Evolutionary conservation across 345 rosid genomes (phyloP).

Genomic region (Ceriops zippeliana): DNA sequence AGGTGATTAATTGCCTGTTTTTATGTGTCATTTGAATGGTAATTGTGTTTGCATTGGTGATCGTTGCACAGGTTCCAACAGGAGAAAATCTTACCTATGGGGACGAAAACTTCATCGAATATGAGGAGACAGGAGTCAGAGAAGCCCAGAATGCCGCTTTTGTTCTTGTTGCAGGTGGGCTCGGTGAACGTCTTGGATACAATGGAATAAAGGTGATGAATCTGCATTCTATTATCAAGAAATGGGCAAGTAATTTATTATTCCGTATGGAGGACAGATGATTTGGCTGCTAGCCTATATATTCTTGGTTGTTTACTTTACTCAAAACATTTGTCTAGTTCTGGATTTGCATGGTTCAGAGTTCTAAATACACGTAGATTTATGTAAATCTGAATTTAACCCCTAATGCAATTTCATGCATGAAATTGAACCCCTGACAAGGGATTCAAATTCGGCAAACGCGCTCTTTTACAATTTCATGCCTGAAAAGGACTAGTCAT

Average conservation of each 20-base stretch:
- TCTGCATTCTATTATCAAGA: neutral
- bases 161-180: slow-evolving; percentile 98
- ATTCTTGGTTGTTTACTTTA: too few relatives aligned
- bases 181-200: slow-evolving; percentile 97
- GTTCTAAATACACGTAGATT: too few relatives aligned
- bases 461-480: too few relatives aligned
- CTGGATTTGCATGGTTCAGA: too few relatives aligned
- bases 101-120: slow-evolving; percentile 59
- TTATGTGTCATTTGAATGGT: neutral
- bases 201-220: slow-evolving; percentile 84
- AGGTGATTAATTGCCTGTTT: neutral
- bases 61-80: slow-evolving; percentile 61
- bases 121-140: slow-evolving; percentile 67
- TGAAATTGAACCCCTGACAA: too few relatives aligned
- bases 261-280: too few relatives aligned
- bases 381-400: too few relatives aligned
- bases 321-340: too few relatives aligned
- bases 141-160: slow-evolving; percentile 86
- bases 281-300: too few relatives aligned
- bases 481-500: too few relatives aligned
- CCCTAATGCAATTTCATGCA: too few relatives aligned
- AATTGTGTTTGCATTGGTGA: neutral
- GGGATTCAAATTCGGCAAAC: too few relatives aligned
- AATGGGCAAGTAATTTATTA: neutral
- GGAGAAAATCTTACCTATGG: slow-evolving; percentile 74